phyloP scores from a whole-genome alignment of 306 rosid genomes.

The Cucurbita argyrosperma region DNA sequence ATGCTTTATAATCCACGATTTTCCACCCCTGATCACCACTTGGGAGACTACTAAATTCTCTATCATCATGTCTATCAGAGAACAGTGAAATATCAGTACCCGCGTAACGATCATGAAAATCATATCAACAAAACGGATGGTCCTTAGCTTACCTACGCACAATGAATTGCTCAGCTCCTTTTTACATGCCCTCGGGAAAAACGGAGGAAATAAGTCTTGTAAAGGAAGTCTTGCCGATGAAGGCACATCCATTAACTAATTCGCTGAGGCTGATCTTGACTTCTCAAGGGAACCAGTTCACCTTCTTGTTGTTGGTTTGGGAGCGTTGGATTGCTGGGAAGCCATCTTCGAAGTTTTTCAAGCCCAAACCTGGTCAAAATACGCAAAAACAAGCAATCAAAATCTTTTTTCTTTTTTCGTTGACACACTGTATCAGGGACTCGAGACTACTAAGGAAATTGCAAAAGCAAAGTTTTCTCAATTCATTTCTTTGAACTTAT shows the following conservation, averaged over 20 bases:
- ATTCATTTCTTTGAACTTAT: not conserved
- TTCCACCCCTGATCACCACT: not conserved
- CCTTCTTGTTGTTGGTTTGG: conserved; percentile 63
- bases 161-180: not conserved
- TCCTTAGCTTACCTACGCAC: not conserved
- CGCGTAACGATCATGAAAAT: not conserved
- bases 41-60: not conserved
- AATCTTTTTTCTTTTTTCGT: not conserved
- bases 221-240: not conserved
- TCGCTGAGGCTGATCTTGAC: conserved; percentile 39
- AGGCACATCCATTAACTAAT: conserved; percentile 8
- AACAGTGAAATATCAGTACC: not conserved
- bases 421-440: not conserved
- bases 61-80: not conserved
- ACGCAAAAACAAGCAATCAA: not conserved
- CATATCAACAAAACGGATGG: not conserved
- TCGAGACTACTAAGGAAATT: not conserved
- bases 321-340: conserved; percentile 51
- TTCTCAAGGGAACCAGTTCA: conserved; percentile 44
- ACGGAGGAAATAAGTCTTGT: not conserved
- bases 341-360: conserved; percentile 61
- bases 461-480: not conserved
- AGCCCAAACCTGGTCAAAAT: conserved; percentile 55
- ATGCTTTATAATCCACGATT: not conserved
- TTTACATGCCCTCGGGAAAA: conserved; percentile 1